These are phyloP conservation scores for Fusarium coicis DNA, from an alignment of 2,329 filamentous ascomycete genomes.

Conservation along the genomic window DNA sequence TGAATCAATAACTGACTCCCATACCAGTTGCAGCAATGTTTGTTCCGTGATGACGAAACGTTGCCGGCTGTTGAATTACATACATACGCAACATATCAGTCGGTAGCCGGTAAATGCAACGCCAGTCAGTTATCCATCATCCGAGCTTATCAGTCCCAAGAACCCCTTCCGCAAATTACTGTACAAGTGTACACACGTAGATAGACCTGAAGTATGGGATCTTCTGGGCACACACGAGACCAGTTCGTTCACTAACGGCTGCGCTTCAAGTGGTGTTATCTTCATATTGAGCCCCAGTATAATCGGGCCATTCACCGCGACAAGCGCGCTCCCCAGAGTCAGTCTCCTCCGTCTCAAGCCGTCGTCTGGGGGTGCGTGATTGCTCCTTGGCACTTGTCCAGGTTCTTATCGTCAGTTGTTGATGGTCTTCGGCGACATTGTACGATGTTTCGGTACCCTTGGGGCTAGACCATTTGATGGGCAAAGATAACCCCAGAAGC, in stretches of 20 bases:
- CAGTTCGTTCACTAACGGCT: slow-evolving; percentile 5
- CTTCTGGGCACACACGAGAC: slow-evolving; percentile 29
- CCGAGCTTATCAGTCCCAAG: slow-evolving; percentile 8
- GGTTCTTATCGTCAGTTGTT: slow-evolving; percentile 36
- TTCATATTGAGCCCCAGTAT: slow-evolving; percentile 28
- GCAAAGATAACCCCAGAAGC: slow-evolving; percentile 25
- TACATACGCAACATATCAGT: neutral
- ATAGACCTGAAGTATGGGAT: neutral
- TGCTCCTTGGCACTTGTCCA: slow-evolving; percentile 21
- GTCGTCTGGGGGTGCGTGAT: slow-evolving; percentile 22
- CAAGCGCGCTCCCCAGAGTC: slow-evolving; percentile 44
- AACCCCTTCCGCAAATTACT: neutral
- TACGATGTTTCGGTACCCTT: slow-evolving; percentile 19
- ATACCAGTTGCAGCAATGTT: neutral
- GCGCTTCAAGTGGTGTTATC: slow-evolving; percentile 20
- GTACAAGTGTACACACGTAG: neutral
- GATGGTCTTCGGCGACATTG: neutral
- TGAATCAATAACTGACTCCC: neutral
- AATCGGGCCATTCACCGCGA: slow-evolving; percentile 41
- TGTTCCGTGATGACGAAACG: neutral
- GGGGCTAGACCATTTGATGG: slow-evolving; percentile 33
- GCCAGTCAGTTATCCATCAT: neutral
- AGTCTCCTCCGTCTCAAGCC: slow-evolving; percentile 29
- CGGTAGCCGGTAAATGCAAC: neutral
- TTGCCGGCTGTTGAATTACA: neutral